These are phyloP conservation scores for Coemansia sp. DNA, from an alignment of 192 early-diverging fungal species.

Conservation along the genomic window DNA sequence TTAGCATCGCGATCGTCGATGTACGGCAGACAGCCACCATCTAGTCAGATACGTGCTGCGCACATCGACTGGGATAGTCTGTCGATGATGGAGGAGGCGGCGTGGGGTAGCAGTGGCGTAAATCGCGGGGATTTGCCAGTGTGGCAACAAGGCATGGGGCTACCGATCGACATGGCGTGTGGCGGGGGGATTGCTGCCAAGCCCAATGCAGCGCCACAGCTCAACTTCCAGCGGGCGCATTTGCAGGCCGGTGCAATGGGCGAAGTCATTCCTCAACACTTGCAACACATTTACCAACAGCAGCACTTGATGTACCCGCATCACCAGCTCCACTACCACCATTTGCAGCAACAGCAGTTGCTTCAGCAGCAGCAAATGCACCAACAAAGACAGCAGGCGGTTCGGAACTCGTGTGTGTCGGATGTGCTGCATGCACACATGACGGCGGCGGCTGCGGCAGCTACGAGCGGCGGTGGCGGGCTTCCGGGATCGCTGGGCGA, in stretches of 20 bases:
- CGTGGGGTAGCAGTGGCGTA: conserved; percentile 12
- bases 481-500: conserved; percentile 14
- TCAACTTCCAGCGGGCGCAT: conserved; percentile 9
- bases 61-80: conserved; percentile 56
- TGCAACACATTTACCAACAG: conserved; percentile 24
- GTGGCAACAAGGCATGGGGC: conserved; percentile 35
- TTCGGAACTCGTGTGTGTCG: background rate
- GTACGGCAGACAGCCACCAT: conserved; percentile 50
- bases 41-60: conserved; percentile 54
- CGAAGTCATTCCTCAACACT: conserved; percentile 2
- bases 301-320: conserved; percentile 1
- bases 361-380: conserved; percentile 18
- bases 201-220: conserved; percentile 7
- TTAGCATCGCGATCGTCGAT: conserved; percentile 52
- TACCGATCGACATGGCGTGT: conserved; percentile 23
- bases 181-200: conserved; percentile 6
- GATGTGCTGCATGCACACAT: background rate
- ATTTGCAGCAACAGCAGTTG: conserved; percentile 16
- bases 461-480: background rate
- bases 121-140: conserved; percentile 29
- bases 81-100: conserved; percentile 47
- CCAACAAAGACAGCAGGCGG: conserved; percentile 5
- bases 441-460: conserved; percentile 2
- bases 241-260: background rate
- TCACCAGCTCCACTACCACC: conserved; percentile 8